phyloP scores from a whole-genome alignment of 768 basidiomycete genomes.

The Dioszegia aurantiaca region DNA sequence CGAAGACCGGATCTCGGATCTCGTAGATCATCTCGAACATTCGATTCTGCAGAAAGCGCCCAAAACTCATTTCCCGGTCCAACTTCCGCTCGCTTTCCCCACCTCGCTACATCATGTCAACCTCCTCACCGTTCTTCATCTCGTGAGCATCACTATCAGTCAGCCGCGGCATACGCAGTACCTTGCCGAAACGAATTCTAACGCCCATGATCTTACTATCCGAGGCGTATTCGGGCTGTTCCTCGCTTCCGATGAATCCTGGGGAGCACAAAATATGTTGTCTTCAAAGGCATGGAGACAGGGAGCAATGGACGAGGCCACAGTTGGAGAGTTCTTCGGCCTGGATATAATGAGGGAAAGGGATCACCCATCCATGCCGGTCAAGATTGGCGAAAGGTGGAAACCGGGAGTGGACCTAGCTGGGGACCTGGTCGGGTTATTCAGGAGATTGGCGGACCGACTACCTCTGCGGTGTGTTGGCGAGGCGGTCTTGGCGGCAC shows the following conservation, averaged over 20 bases:
- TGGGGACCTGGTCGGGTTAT: constrained; percentile 12
- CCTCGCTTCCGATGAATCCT: constrained; percentile 23
- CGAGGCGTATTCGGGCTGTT: constrained; percentile 27
- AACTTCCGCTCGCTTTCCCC: constrained; percentile 29
- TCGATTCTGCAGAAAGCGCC: constrained; percentile 8
- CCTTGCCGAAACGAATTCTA: constrained; percentile 11
- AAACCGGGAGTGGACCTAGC: constrained; percentile 12
- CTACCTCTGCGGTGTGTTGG: constrained; percentile 21
- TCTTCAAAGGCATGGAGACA: constrained; percentile 13
- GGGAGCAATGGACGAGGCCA: constrained; percentile 16
- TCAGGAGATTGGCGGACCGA: constrained; percentile 15
- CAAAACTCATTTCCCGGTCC: constrained; percentile 24
- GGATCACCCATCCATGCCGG: constrained; percentile 26
- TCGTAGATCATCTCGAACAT: constrained; percentile 10
- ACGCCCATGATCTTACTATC: constrained; percentile 17
- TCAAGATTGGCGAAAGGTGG: constrained; percentile 26
- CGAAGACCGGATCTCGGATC: constrained; percentile 2
- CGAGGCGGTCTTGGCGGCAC: constrained; percentile 13
- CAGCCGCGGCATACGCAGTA: constrained; percentile 18
- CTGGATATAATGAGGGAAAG: constrained; percentile 25
- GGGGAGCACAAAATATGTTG: constrained; percentile 23
- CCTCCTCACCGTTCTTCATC: constrained; percentile 24
- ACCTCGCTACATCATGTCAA: constrained; percentile 26
- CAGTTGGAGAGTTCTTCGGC: constrained; percentile 26
- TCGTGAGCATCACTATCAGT: constrained; percentile 12